Base-by-base conservation (phyloP, 805 yeast species). In the Kodamaea neixiangensis region DNA sequence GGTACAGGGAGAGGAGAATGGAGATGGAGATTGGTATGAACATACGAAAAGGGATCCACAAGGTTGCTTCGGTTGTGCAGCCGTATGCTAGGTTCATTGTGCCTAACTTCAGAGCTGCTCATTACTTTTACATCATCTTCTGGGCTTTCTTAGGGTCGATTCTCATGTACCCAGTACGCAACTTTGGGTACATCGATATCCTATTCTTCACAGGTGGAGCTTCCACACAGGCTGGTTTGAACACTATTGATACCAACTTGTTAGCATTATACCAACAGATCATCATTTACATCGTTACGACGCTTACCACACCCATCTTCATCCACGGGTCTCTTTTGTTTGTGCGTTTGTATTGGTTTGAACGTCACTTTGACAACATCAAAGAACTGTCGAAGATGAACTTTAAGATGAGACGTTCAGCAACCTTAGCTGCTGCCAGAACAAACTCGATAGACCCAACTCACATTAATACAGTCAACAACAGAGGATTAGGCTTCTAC, bases 171-270 rank as follows among this genome's bases (percentile, higher is more conserved):
- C 97, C 97, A 0, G 77, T 78, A n/a, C 77, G 76, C 49, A 85
- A 86, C 61, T 62, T 79, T 35, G 48, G 61, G 7, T 94, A 93
- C 65, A 85, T 89, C 42, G 98, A 94, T 71, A 82, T 87, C 1
- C 69, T 94, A 31, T 89, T 93, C 65, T 72, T 89, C 49, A 79
- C 91, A 0, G 73, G 85, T 9, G 93, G 96, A 9, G 83, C 94
- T 0, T 70, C 86, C 1, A 90, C 98, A 1, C 97, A 93, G 63
- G 96, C 97, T 0, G 99, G 99, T 0, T 71, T 94, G 49, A 91
- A 90, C 64, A 86, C 97, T 0, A 74, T 89, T 19, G 82, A 90
- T 58, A 56, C 86, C 35, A 89, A 89, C 63, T 67, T 73, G 0
- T 57, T 92, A 50, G 68, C 76, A 0, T 65, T 87, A 42, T 93